Evolutionary conservation across 805 yeast genomes (phyloP), one percentile per base, ranked within the genome.

Genomic region (Maudiozyma serrabonitensis): DNA sequence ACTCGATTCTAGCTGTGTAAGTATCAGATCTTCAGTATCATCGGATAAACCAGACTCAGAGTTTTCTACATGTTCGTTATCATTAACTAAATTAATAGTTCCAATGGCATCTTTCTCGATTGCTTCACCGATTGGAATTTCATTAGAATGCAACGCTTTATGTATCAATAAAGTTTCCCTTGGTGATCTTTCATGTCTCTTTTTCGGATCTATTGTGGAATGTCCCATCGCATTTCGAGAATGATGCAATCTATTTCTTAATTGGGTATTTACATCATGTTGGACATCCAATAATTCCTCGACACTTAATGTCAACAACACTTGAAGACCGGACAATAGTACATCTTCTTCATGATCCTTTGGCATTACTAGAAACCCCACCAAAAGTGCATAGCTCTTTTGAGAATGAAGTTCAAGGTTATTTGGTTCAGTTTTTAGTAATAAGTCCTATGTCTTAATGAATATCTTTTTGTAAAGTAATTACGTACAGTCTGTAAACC

Each of bases 251-350:
- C 52, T 54, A 5, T 39, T 31, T 25, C 48, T 41, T 13, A 61
- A 54, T 23, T 58, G 52, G 31, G 42, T 41, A 21, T 55, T 54
- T 4, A 56, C 55, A 41, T 59, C 62, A 31, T 47, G 34, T 46
- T 61, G 66, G 2, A 61, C 61, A 35, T 52, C 52, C 41, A 61
- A 40, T 15, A 62, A 54, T 23, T 54, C 54, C 11, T 50, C 46
- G 28, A 62, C 34, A 44, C 52, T 56, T 46, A 60, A 46, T 19
- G 49, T 51, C 25, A 52, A 35, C 12, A 61, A 41, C 6, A 48
- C 41, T 2, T 34, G 21, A 13, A 55, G 46, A 13, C 47, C 44
- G 7, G 57, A 54, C 34, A 48, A 43, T 31, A 38, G 16, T 21
- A 23, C 16, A 28, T 28, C 32, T 28, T 28, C 32, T 11, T 28